phyloP scores from a whole-genome alignment of 768 basidiomycete species.

The Macrolepiota albuminosa region DNA sequence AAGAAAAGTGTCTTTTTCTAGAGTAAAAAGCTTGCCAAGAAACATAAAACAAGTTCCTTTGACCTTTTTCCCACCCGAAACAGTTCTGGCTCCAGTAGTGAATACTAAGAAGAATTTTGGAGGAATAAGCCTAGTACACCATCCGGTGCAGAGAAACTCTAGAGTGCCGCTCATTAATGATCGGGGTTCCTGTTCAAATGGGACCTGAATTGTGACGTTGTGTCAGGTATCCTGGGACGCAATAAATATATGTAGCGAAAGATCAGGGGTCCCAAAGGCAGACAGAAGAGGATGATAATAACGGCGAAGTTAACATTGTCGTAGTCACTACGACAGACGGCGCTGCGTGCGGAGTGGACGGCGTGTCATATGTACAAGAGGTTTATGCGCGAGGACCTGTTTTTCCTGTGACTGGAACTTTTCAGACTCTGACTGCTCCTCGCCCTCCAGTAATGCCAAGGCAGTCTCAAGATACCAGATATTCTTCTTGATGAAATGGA shows the following conservation, averaged over 20 bases:
- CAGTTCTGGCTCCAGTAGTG: no score
- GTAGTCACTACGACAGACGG: constrained; percentile 4
- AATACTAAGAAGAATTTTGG: not conserved
- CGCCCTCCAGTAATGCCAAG: constrained; percentile 78
- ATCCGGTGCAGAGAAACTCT: constrained; percentile 3
- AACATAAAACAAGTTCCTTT: no score
- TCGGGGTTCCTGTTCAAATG: not conserved
- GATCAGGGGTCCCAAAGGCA: not conserved
- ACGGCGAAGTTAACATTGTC: not conserved
- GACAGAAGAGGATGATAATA: not conserved
- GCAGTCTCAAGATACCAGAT: constrained; percentile 97
- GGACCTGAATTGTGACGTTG: not conserved
- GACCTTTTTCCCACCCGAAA: no score
- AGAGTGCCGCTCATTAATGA: not conserved
- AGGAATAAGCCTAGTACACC: not conserved
- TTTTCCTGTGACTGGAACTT: constrained; percentile 28
- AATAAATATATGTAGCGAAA: not conserved
- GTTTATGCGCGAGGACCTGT: constrained; percentile 14
- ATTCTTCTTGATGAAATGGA: constrained; percentile 96
- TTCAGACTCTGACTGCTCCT: constrained; percentile 59
- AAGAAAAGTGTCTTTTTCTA: no score
- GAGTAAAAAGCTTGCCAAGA: no score
- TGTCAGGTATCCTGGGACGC: constrained; percentile 1
- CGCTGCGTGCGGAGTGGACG: constrained; percentile 3
- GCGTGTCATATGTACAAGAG: constrained; percentile 8